These are phyloP conservation scores for Leishmania mexicana DNA, from an alignment of 208 protist genomes.

Conservation along the genomic window DNA sequence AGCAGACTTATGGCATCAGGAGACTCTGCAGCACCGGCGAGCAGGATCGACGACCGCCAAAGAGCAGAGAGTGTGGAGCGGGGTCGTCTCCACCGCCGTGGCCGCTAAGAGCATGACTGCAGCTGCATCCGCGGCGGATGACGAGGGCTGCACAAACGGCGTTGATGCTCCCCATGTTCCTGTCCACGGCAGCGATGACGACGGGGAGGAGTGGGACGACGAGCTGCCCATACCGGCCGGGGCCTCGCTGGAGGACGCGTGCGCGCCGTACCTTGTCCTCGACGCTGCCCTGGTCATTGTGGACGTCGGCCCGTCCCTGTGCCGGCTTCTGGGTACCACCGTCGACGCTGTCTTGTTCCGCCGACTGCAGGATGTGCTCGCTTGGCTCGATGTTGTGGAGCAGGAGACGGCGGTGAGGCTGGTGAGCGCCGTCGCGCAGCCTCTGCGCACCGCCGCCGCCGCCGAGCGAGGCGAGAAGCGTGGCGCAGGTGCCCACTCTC, in stretches of 20 bases:
- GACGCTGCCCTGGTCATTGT: constrained; percentile 44
- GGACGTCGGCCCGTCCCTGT: constrained; percentile 53
- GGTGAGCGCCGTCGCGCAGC: constrained; percentile 1
- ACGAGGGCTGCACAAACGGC: neutral
- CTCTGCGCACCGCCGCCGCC: neutral
- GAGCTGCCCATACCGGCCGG: neutral
- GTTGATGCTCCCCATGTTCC: neutral
- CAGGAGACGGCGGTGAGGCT: constrained; percentile 14
- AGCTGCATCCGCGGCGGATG: neutral
- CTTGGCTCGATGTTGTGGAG: constrained; percentile 52
- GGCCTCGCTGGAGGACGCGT: constrained; percentile 32
- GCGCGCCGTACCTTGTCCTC: constrained; percentile 46
- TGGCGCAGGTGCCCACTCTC: neutral
- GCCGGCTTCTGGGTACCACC: constrained; percentile 44
- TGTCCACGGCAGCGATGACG: neutral
- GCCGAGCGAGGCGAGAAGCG: neutral
- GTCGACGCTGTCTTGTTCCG: constrained; percentile 34
- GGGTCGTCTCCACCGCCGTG: neutral
- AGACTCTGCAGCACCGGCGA: neutral
- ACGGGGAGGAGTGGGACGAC: neutral
- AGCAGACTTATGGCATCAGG: neutral
- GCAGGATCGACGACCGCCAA: neutral
- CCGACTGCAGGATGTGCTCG: constrained; percentile 39
- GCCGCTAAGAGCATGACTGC: neutral
- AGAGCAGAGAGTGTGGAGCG: neutral